These are phyloP conservation scores for Apiospora malaysiana DNA, from an alignment of 2,329 filamentous ascomycete genomes.

Conservation along the genomic window DNA sequence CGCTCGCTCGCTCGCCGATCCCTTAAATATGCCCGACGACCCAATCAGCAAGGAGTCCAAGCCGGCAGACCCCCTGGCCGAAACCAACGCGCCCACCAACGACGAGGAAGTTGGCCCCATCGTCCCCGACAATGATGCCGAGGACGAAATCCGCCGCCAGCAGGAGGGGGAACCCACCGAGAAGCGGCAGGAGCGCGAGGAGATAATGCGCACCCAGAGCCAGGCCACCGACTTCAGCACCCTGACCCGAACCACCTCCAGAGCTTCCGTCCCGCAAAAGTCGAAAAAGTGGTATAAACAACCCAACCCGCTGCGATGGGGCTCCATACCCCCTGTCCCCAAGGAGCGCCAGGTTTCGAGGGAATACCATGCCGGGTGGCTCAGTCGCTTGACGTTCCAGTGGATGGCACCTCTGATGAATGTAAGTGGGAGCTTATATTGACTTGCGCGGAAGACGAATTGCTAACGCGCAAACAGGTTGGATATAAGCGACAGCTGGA, in stretches of 20 bases:
- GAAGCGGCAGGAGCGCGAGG: constrained; percentile 37
- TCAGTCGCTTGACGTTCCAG: constrained; percentile 80
- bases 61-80: constrained; percentile 33
- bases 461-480: constrained; percentile 51
- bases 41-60: constrained; percentile 34
- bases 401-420: constrained; percentile 92
- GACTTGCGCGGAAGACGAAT: neutral
- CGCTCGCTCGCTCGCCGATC: neutral
- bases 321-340: constrained; percentile 60
- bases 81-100: constrained; percentile 30
- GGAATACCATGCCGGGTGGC: constrained; percentile 75
- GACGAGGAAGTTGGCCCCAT: constrained; percentile 29
- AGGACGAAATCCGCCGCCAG: constrained; percentile 36
- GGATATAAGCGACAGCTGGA: constrained; percentile 88
- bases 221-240: constrained; percentile 60
- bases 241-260: constrained; percentile 49
- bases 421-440: constrained; percentile 46
- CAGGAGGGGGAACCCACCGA: constrained; percentile 36
- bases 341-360: constrained; percentile 60
- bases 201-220: constrained; percentile 53
- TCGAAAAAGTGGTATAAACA: constrained; percentile 68
- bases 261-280: constrained; percentile 36
- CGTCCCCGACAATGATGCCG: constrained; percentile 31
- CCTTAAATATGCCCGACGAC: constrained; percentile 35
- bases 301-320: constrained; percentile 67